phyloP scores from a whole-genome alignment of 2,329 filamentous ascomycete genomes.

The Salinomyces thailandicus region DNA sequence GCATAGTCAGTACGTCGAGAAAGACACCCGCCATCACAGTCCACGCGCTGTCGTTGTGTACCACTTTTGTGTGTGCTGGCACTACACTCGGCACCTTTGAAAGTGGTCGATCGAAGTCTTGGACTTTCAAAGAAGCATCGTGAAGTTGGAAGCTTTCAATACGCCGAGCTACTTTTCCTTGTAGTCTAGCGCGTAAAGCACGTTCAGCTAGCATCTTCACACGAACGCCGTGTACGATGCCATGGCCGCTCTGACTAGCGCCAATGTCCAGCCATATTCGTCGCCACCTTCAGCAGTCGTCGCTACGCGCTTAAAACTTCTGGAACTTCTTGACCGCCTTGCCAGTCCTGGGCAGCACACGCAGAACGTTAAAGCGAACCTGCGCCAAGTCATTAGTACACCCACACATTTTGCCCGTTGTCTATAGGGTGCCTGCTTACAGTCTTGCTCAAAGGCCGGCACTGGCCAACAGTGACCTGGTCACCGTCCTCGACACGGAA shows the following conservation, averaged over 20 bases:
- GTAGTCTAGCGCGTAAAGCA: conserved; percentile 1
- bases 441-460: conserved; percentile 98
- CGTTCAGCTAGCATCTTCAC: background rate
- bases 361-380: conserved; percentile 99
- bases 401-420: background rate
- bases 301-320: conserved; percentile 70
- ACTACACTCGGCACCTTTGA: no score
- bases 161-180: background rate
- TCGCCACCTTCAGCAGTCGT: no score
- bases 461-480: conserved; percentile 98
- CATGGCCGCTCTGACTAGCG: background rate
- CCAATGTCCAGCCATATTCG: background rate
- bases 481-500: conserved; percentile 99
- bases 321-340: conserved; percentile 95
- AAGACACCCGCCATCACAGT: no score
- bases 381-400: conserved; percentile 30
- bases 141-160: conserved; percentile 1
- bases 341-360: conserved; percentile 92
- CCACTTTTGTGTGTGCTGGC: no score
- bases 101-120: no score
- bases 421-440: conserved; percentile 46
- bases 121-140: no score
- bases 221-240: background rate
- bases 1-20: no score
- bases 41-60: no score